Evolutionary conservation across 148 eudicot species (phyloP).

Genomic region (Diospyros kaki): DNA sequence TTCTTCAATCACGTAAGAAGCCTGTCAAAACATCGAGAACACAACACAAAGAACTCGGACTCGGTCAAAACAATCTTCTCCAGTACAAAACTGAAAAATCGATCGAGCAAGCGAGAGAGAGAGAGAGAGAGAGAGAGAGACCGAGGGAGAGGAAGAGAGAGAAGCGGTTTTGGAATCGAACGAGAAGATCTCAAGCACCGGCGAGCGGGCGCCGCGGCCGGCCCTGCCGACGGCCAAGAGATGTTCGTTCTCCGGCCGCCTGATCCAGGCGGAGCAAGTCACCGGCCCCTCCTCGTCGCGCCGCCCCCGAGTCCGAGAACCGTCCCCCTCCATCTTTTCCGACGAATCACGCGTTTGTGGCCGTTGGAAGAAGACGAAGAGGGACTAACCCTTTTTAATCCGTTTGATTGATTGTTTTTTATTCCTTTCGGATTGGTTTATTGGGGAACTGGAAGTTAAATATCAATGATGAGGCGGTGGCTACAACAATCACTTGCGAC

Average conservation of each 20-base stretch:
- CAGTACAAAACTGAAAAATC: neutral
- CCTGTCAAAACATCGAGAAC: slow-evolving; percentile 25
- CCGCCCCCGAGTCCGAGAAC: too few relatives aligned
- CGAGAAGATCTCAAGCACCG: slow-evolving; percentile 67
- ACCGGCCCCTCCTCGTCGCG: slow-evolving; percentile 32
- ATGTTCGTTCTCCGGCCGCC: slow-evolving; percentile 79
- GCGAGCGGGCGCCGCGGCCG: slow-evolving; percentile 25
- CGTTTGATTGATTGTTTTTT: too few relatives aligned
- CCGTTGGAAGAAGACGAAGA: too few relatives aligned
- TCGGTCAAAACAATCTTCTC: neutral
- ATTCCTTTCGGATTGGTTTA: too few relatives aligned
- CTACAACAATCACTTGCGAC: too few relatives aligned
- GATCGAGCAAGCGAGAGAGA: neutral
- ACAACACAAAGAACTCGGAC: neutral
- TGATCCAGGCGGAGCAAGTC: slow-evolving; percentile 76
- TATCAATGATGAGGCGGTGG: too few relatives aligned
- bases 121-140: slow-evolving; percentile 16
- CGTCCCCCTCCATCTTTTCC: too few relatives aligned
- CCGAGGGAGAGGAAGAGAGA: slow-evolving; percentile 75
- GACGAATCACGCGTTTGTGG: too few relatives aligned
- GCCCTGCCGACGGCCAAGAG: slow-evolving; percentile 59
- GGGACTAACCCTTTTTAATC: too few relatives aligned
- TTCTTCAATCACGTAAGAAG: slow-evolving; percentile 55
- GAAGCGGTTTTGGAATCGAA: slow-evolving; percentile 39
- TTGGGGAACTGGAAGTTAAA: too few relatives aligned